Evolutionary conservation across 768 basidiomycete genomes (phyloP).

Genomic region (Leccinum boreale): DNA sequence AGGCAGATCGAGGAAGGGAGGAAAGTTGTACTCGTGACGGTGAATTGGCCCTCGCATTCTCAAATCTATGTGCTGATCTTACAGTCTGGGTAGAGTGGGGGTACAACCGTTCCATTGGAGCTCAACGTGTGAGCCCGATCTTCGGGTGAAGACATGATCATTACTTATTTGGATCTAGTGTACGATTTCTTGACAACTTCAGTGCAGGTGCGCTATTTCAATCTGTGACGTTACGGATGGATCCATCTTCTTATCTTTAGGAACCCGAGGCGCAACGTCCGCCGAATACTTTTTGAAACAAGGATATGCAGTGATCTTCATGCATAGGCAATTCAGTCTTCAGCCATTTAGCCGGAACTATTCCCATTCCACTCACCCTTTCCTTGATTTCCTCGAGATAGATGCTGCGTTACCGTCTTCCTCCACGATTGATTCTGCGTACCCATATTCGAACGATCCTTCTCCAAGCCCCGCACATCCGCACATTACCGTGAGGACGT

Average conservation of each 20-base stretch:
- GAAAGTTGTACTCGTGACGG: conserved; percentile 91
- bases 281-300: conserved; percentile 96
- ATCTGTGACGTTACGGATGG: background rate
- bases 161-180: conserved; percentile 48
- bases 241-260: conserved; percentile 37
- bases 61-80: conserved; percentile 10
- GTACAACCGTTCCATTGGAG: conserved; percentile 96
- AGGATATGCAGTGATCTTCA: conserved; percentile 97
- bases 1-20: conserved; percentile 61
- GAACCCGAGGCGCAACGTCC: conserved; percentile 94
- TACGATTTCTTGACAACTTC: conserved; percentile 98
- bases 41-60: conserved; percentile 38
- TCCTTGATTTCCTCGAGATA: conserved; percentile 91
- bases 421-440: conserved; percentile 15
- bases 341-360: conserved; percentile 98
- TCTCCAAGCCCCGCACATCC: conserved; percentile 28
- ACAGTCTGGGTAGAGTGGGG: conserved; percentile 71
- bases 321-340: conserved; percentile 96
- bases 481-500: conserved; percentile 62
- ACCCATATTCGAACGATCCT: conserved; percentile 31
- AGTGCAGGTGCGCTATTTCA: conserved; percentile 70
- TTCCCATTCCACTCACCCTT: conserved; percentile 96
- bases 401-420: conserved; percentile 25
- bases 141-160: conserved; percentile 2
- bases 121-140: conserved; percentile 87